phyloP scores from a whole-genome alignment of 225 moss, liverwort and hornwort genomes.

The Ulota crispa region DNA sequence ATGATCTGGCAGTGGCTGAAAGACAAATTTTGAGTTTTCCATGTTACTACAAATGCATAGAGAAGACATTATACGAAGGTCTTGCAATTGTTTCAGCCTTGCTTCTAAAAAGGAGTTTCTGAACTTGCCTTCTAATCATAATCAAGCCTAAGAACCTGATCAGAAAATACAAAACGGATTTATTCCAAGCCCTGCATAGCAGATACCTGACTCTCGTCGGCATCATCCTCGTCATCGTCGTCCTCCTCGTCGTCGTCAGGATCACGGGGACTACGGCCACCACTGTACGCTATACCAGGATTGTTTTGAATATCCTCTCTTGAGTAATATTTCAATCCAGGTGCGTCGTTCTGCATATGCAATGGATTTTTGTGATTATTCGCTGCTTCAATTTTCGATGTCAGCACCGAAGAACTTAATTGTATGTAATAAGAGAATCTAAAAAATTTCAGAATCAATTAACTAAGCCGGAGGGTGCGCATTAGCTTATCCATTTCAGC shows the following conservation, averaged over 20 bases:
- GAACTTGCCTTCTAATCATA: not conserved
- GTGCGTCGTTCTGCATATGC: constrained; percentile 71
- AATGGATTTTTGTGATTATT: not conserved
- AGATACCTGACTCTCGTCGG: constrained; percentile 25
- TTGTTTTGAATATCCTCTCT: constrained; percentile 64
- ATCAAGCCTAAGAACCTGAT: not conserved
- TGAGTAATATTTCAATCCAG: constrained; percentile 77
- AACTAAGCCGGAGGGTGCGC: constrained; percentile 77
- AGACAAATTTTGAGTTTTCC: not conserved
- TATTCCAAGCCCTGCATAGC: not conserved
- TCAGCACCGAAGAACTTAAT: not conserved
- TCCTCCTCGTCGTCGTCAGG: constrained; percentile 57
- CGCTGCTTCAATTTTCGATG: not conserved
- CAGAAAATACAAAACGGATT: not conserved
- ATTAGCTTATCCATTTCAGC: constrained; percentile 89
- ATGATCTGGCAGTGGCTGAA: too few relatives aligned
- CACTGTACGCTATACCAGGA: constrained; percentile 44
- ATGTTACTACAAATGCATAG: not conserved
- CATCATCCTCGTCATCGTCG: constrained; percentile 28
- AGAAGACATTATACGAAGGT: not conserved
- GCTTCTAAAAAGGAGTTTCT: not conserved
- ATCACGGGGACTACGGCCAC: constrained; percentile 45
- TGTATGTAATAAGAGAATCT: not conserved
- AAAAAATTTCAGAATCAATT: not conserved
- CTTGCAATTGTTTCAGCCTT: not conserved